Base-by-base conservation (phyloP, 225 moss, liverwort and hornwort species). In the Asterella californica region DNA sequence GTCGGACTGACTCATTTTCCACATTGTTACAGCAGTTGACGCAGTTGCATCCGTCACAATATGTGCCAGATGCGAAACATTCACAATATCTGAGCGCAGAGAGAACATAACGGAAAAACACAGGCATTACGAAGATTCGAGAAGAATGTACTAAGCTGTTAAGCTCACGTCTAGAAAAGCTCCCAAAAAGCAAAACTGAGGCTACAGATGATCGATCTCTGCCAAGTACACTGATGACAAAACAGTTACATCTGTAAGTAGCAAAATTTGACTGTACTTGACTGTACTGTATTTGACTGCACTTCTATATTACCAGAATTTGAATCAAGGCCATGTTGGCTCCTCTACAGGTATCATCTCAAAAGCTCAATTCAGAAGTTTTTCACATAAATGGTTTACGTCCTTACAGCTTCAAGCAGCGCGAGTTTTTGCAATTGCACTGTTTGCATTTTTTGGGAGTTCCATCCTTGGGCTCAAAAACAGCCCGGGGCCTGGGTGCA, bases 381-480 rank as follows among this genome's bases (percentile, higher is more conserved):
- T 79, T 18, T 1, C 61, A 62, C n/a, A 29, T 6, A 59, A 49
- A 70, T 6, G 76, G 63, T 74, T 70, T 25, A 71, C 2, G 24
- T 75, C 64, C 95, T 88, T 81, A 95, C 95, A 96, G 83, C 83
- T 96, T 96, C 72, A 96, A 76, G 78, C 95, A 96, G 32, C 93
- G 92, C 55, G 95, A 96, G 61, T 93, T 96, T 88, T 92, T 96
- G 91, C 95, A 96, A 79, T 96, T 93, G 82, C 95, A 96, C 81
- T 93, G 95, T 82, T 96, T 96, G 89, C 92, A 88, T 78, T 88
- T 93, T 70, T 93, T 93, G 4, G 93, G 95, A 72, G 93, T 60
- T 80, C 86, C 69, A 79, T 96, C 95, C 83, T 89, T 92, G 55
- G 88, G 60, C 65, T 93, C 93, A 63, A 86, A 83, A 53, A 42